Evolutionary conservation across 2,329 filamentous ascomycete species (phyloP), one percentile per base, ranked within the genome.

Genomic region (Exutisphaerella laricina): DNA sequence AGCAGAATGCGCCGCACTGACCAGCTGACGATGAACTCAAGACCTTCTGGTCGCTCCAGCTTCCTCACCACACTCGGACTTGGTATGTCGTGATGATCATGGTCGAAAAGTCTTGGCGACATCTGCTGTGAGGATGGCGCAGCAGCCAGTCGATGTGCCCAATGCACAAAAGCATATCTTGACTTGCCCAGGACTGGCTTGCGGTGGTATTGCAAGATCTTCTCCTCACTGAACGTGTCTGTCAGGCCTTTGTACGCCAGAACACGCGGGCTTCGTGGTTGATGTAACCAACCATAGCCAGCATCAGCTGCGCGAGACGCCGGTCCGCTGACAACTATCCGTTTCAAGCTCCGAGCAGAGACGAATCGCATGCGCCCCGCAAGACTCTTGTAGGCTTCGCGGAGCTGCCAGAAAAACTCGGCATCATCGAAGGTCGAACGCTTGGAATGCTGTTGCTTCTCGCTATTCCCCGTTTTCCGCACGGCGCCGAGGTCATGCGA

Each of bases 151-250:
- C 65, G 57, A 33, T 65, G 58, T 4, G 64, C 67, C 67, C 68
- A 70, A 32, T 68, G 60, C 10, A 71, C 68, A 58, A 69, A 70
- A 8, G 62, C 66, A 40, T 66, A 70, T 28, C 63, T 53, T 5
- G 56, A 61, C 36, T 62, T 62, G 0, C 66, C 69, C 1, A 50
- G 45, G 4, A 35, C 43, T 0, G 67, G 69, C 0, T 56, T 34
- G 3, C 45, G 48, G 46, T 64, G 70, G 4, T 66, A 51, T 3
- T 55, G 51, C 39, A 67, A 48, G 12, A 71, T 55, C 18, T 63
- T 61, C 23, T 63, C 58, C 48, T 70, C 67, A 9, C 63, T 66
- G 45, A 69, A 69, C 0, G 59, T 57, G 41, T 65, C 57, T 31
- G 45, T 58, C 7, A 62, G 48, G 1, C 58, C 60, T 42, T 53